These are phyloP conservation scores for Ganoderma lingzhi DNA, from an alignment of 1,284 basidiomycete species.

Conservation along the genomic window DNA sequence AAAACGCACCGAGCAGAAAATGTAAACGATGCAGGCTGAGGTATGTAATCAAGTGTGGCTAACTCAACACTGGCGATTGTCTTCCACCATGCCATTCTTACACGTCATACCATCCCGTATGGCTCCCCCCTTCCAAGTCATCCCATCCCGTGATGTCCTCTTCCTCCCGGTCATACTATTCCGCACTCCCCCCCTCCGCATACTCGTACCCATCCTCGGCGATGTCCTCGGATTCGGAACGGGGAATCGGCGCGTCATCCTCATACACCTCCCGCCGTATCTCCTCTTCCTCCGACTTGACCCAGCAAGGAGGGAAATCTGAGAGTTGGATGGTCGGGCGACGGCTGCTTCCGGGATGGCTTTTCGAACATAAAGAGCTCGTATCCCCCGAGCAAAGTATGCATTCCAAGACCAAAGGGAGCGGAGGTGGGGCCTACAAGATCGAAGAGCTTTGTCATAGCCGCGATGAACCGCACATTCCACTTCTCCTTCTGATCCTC, in stretches of 20 bases:
- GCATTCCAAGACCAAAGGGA: neutral
- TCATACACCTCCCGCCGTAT: neutral
- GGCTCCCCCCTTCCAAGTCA: neutral
- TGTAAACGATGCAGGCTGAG: neutral
- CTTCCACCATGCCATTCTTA: neutral
- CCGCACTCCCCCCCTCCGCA: neutral
- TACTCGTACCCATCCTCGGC: neutral
- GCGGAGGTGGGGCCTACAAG: neutral
- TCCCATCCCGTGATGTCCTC: neutral
- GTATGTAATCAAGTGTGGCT: neutral
- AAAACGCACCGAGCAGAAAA: neutral
- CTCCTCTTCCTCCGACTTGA: slow-evolving; percentile 12
- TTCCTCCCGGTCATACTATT: neutral
- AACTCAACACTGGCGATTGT: neutral
- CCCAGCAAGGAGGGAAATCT: slow-evolving; percentile 17
- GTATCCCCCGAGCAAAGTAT: neutral
- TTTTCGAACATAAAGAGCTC: neutral
- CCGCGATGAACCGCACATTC: neutral
- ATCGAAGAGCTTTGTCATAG: neutral
- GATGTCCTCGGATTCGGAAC: neutral
- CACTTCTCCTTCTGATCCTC: neutral
- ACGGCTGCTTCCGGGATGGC: neutral
- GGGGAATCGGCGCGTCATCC: neutral
- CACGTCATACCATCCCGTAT: neutral
- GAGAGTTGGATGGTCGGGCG: neutral